These are phyloP conservation scores for Mycena vitilis DNA, from an alignment of 768 basidiomycete species.

Conservation along the genomic window DNA sequence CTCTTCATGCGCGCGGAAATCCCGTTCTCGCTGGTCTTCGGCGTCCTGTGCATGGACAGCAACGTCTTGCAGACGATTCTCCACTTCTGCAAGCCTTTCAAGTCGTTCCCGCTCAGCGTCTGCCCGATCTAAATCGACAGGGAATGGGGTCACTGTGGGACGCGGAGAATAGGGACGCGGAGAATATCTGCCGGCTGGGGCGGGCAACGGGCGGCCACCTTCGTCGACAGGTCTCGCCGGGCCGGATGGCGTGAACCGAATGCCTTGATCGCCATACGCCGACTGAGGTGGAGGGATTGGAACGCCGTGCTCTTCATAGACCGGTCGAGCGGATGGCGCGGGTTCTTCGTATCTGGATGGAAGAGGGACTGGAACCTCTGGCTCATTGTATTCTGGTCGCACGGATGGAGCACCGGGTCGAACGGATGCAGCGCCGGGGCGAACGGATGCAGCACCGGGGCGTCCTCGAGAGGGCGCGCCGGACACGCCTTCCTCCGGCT, in stretches of 20 bases:
- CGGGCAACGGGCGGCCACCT: constrained; percentile 25
- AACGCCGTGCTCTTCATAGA: neutral
- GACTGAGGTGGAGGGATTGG: neutral
- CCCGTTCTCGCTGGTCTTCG: constrained; percentile 72
- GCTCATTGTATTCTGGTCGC: constrained; percentile 16
- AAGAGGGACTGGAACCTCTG: neutral
- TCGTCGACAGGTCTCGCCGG: constrained; percentile 9
- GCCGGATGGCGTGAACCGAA: neutral
- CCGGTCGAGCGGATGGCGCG: neutral
- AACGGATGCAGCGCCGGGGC: neutral
- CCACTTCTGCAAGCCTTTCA: constrained; percentile 68
- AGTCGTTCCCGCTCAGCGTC: constrained; percentile 64
- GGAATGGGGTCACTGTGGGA: constrained; percentile 51
- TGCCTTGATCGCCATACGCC: constrained; percentile 13
- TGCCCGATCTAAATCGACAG: constrained; percentile 49
- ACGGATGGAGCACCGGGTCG: constrained; percentile 1
- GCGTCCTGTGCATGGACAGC: constrained; percentile 64
- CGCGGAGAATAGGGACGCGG: constrained; percentile 47
- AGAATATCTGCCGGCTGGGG: constrained; percentile 34
- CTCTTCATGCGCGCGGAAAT: constrained; percentile 75
- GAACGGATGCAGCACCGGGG: neutral
- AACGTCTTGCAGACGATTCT: constrained; percentile 60
- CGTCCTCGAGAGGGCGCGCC: constrained; percentile 2
- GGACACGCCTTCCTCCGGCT: constrained; percentile 14
- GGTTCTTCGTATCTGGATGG: neutral